These are phyloP conservation scores for Kwoniella mangroviensis DNA, from an alignment of 768 basidiomycete genomes.

Conservation along the genomic window DNA sequence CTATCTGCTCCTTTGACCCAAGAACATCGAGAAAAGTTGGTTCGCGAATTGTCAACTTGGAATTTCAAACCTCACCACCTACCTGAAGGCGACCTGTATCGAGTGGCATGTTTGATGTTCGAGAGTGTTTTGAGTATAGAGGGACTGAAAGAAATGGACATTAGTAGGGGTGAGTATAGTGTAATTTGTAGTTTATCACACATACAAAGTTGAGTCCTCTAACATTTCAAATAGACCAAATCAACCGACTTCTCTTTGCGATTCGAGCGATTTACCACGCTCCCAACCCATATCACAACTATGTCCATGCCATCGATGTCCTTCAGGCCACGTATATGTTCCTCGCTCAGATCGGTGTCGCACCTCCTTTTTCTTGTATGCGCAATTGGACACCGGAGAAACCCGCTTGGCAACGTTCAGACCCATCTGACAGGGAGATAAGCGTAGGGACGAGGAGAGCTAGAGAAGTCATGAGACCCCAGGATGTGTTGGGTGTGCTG, in stretches of 20 bases:
- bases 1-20: slow-evolving; percentile 61
- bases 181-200: background rate
- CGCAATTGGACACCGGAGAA: slow-evolving; percentile 60
- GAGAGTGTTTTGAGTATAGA: slow-evolving; percentile 81
- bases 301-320: slow-evolving; percentile 94
- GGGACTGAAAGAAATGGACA: slow-evolving; percentile 61
- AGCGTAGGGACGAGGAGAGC: slow-evolving; percentile 43
- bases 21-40: slow-evolving; percentile 65
- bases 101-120: slow-evolving; percentile 83
- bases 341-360: slow-evolving; percentile 74
- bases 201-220: background rate
- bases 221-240: slow-evolving; percentile 63
- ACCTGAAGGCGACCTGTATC: slow-evolving; percentile 77
- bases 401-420: slow-evolving; percentile 48
- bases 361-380: slow-evolving; percentile 75
- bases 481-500: slow-evolving; percentile 81
- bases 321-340: slow-evolving; percentile 90
- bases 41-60: slow-evolving; percentile 76
- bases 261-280: slow-evolving; percentile 89
- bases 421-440: slow-evolving; percentile 21
- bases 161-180: slow-evolving; percentile 53
- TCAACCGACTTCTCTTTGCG: slow-evolving; percentile 79
- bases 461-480: slow-evolving; percentile 61
- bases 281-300: slow-evolving; percentile 96
- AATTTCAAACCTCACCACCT: slow-evolving; percentile 86